Evolutionary conservation across 2,329 filamentous ascomycete genomes (phyloP).

Genomic region (Phoma sp.): DNA sequence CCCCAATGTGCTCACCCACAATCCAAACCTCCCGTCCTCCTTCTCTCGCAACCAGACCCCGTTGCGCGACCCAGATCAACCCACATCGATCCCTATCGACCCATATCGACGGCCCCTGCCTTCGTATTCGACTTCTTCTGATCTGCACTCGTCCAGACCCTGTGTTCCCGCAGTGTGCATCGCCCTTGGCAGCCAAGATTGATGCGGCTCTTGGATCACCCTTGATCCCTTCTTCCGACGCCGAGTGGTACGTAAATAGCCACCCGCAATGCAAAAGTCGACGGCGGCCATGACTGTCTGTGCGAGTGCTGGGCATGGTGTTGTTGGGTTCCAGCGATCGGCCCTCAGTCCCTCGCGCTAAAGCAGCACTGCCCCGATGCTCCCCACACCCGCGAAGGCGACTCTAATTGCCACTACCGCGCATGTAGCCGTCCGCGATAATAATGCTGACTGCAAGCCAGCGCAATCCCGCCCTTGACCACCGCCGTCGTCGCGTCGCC

Average conservation of each 20-base stretch:
- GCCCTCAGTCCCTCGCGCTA: slow-evolving; percentile 24
- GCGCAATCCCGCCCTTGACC: slow-evolving; percentile 29
- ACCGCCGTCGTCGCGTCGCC: slow-evolving; percentile 19
- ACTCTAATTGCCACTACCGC: slow-evolving; percentile 29
- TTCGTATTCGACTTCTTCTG: neutral
- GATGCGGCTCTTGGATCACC: slow-evolving; percentile 33
- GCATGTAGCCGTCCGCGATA: slow-evolving; percentile 37
- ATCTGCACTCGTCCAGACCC: slow-evolving; percentile 10
- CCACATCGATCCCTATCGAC: too few relatives aligned
- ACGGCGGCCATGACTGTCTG: slow-evolving; percentile 4
- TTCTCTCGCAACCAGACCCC: neutral
- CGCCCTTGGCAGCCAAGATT: slow-evolving; percentile 37
- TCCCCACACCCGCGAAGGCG: slow-evolving; percentile 33
- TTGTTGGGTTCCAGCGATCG: slow-evolving; percentile 20
- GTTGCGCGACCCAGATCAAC: too few relatives aligned
- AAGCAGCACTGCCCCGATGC: slow-evolving; percentile 30
- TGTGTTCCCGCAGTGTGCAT: slow-evolving; percentile 27
- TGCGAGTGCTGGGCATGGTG: slow-evolving; percentile 16
- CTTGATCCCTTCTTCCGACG: slow-evolving; percentile 27
- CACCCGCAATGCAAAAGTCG: slow-evolving; percentile 7
- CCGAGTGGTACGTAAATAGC: slow-evolving; percentile 38
- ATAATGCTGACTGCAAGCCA: slow-evolving; percentile 45
- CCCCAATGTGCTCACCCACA: neutral
- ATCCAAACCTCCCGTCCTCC: neutral
- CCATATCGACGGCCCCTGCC: neutral